Base-by-base conservation (phyloP, 2,329 filamentous ascomycete species). In the Zelopaecilomyces penicillatus region DNA sequence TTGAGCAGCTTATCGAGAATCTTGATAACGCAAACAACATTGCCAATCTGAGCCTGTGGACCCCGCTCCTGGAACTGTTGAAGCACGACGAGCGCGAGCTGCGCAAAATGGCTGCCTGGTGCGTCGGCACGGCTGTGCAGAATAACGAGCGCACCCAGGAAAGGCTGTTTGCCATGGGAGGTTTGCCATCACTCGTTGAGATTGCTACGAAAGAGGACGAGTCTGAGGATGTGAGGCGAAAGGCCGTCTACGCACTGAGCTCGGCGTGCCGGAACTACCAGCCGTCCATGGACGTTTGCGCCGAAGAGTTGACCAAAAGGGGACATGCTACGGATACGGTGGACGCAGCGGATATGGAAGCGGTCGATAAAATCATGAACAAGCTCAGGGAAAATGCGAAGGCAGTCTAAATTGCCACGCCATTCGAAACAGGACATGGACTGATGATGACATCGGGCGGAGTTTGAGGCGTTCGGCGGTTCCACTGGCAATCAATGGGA, bases 1-100 rank as follows among this genome's bases (percentile, higher is more conserved):
- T 96, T 51, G 90, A 95, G 69, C 87, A 95, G 65, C 73, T 95
- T 47, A 84, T 96, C 57, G 89, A 96, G 71, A 82, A 79, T 51
- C 80, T 97, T 56, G 93, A 98, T 73, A 98, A 98, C 64, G 91
- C 93, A 47, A 98, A 97, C 72, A 94, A 96, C 67, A 78, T 98
- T 55, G 82, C 82, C 52, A 77, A 77, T 29, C 70, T 96, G 19
- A 76, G 76, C 5, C 74, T 97, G 30, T 98, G 93, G 93, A 76
- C 78, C 8, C 87, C 87, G 7, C 71, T 98, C 34, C 70, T 96
- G 8, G 66, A 73, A 6, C 79, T 85, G 51, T 72, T 98, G 10
- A 71, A 74, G 41, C 75, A 82, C 57, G 72, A 76, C 8, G 83
- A 93, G 58, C 61, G 73, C 5, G 85, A 93, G 51, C 71, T 95